Evolutionary conservation across 1,284 basidiomycete genomes (phyloP).

Genomic region (Cryptococcus jaspeensis): DNA sequence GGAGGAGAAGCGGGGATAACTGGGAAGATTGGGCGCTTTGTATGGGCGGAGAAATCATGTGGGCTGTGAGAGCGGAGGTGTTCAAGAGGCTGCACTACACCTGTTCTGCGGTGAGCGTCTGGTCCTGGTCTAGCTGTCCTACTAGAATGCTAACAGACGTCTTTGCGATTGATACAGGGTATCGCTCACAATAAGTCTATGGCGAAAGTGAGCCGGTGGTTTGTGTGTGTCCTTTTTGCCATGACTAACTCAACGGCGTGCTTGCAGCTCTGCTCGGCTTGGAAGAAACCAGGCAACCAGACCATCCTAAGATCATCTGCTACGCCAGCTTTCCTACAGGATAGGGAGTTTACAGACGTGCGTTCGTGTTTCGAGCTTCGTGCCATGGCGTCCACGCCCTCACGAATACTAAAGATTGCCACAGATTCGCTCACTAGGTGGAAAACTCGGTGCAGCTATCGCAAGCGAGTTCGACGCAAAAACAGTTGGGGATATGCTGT

Average conservation of each 20-base stretch:
- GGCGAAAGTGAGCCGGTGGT: slow-evolving; percentile 72
- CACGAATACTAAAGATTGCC: not conserved
- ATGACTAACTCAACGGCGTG: not conserved
- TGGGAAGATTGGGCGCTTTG: slow-evolving; percentile 94
- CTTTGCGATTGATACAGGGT: slow-evolving; percentile 58
- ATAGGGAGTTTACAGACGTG: slow-evolving; percentile 85
- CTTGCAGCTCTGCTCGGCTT: slow-evolving; percentile 76
- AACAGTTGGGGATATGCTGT: slow-evolving; percentile 86
- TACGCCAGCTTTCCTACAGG: slow-evolving; percentile 74
- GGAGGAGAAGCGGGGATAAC: slow-evolving; percentile 46
- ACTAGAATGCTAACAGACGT: not conserved
- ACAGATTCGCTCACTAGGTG: slow-evolving; percentile 93
- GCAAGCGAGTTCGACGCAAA: slow-evolving; percentile 83
- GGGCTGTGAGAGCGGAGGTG: slow-evolving; percentile 69
- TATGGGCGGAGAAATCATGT: slow-evolving; percentile 85
- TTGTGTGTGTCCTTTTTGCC: not conserved
- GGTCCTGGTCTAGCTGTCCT: not conserved
- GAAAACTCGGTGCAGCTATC: slow-evolving; percentile 86
- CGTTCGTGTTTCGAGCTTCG: slow-evolving; percentile 68
- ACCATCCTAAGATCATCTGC: slow-evolving; percentile 78
- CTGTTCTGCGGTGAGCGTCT: slow-evolving; percentile 73
- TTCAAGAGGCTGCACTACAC: slow-evolving; percentile 79
- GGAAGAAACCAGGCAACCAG: slow-evolving; percentile 82
- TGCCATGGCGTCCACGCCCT: slow-evolving; percentile 50
- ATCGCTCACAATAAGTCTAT: slow-evolving; percentile 92